Conservation (phyloP, 2,329 filamentous ascomycete genomes). For the Fusarium nanum region DNA sequence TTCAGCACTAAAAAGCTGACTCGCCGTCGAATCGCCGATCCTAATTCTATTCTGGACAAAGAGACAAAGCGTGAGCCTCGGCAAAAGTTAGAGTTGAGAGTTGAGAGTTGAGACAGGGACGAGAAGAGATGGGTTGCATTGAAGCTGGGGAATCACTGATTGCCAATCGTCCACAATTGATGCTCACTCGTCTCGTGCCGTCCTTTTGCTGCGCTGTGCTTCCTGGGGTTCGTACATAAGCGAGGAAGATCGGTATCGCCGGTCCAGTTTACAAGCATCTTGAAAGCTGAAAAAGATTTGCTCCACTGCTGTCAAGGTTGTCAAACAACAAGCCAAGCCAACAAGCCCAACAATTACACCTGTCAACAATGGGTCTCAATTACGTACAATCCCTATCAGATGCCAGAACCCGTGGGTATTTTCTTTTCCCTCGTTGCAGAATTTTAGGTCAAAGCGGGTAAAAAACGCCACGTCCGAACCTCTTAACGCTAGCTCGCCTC, state of each 20-base stretch:
- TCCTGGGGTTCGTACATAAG: not conserved
- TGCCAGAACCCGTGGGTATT: not conserved
- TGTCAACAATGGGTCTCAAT: not conserved
- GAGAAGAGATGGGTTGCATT: not conserved
- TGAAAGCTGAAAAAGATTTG: not conserved
- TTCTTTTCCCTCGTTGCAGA: not conserved
- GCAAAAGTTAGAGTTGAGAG: not conserved
- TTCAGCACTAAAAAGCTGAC: slow-evolving; percentile 13
- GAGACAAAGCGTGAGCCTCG: not conserved
- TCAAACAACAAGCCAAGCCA: not conserved
- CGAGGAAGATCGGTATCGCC: not conserved
- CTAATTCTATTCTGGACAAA: not conserved
- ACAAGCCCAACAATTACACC: not conserved
- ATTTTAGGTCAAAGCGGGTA: not conserved
- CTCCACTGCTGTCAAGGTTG: not conserved
- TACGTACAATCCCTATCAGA: not conserved
- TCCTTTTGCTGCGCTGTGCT: not conserved
- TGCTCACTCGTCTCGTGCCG: not conserved
- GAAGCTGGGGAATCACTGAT: not conserved
- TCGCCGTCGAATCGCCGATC: slow-evolving; percentile 11
- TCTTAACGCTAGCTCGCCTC: slow-evolving; percentile 5
- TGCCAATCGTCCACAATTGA: slow-evolving; percentile 15
- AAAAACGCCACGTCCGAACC: not conserved
- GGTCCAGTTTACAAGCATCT: slow-evolving; percentile 25
- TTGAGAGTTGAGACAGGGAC: not conserved